These are phyloP conservation scores for Colletotrichum sp. DNA, from an alignment of 2,329 filamentous ascomycete genomes.

Conservation along the genomic window DNA sequence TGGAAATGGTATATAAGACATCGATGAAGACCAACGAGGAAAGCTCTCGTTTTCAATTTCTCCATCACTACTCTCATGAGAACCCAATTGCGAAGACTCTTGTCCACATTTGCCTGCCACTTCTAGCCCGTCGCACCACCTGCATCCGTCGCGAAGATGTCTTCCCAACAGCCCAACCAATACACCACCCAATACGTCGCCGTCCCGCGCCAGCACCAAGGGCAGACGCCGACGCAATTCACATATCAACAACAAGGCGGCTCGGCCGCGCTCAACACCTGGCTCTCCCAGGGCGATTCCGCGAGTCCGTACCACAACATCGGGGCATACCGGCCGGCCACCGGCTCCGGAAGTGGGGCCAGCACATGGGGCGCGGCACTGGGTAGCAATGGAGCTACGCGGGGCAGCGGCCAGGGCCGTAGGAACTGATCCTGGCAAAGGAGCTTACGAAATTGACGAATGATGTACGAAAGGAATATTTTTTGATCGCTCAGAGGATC, in stretches of 20 bases:
- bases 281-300: neutral
- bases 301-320: neutral
- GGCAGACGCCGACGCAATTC: neutral
- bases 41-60: too few species aligned
- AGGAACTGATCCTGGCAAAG: neutral
- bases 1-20: fast-evolving
- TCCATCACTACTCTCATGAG: too few species aligned
- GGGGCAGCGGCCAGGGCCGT: neutral
- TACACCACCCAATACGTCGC: neutral
- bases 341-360: neutral
- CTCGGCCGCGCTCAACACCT: neutral
- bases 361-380: neutral
- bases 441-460: neutral
- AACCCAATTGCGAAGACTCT: too few species aligned
- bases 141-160: neutral
- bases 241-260: neutral
- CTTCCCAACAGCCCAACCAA: neutral
- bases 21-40: too few species aligned
- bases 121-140: too few species aligned
- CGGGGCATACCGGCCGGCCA: neutral
- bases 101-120: too few species aligned
- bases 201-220: neutral
- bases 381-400: slow-evolving; percentile 2
- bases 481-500: neutral
- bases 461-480: neutral